A percentile compares a stretch with the other conserved stretches of the same genome.
Evolutionary conservation across 192 early-diverging fungal species (phyloP).

Genomic region (Entomortierella chlamydospora): DNA sequence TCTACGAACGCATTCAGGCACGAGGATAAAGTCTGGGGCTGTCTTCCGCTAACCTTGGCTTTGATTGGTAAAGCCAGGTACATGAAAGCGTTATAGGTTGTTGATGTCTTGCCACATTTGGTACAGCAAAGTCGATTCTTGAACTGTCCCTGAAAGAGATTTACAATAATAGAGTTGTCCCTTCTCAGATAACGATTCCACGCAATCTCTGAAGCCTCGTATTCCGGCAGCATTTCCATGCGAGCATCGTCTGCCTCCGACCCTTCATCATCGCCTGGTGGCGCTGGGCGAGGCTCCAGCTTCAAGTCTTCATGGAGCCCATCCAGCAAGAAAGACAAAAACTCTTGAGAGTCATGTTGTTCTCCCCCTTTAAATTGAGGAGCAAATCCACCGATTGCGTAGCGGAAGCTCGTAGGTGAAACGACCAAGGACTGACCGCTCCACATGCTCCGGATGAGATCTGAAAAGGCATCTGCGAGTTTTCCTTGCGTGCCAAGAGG

Average conservation of each 20-base stretch:
- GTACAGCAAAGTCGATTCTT: conserved; percentile 75
- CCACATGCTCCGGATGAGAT: conserved; percentile 88
- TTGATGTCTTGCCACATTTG: conserved; percentile 80
- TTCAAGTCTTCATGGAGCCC: conserved; percentile 94
- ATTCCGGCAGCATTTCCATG: conserved; percentile 77
- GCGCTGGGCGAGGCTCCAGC: conserved; percentile 58
- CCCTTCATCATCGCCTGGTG: conserved; percentile 46
- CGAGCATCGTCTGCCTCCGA: conserved; percentile 63
- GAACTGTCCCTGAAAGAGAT: conserved; percentile 90
- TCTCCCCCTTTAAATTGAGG: conserved; percentile 89
- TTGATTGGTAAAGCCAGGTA: conserved; percentile 93
- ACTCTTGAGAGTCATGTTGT: conserved; percentile 98
- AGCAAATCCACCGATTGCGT: conserved; percentile 78
- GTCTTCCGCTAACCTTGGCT: conserved; percentile 51
- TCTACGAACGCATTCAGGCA: conserved; percentile 90
- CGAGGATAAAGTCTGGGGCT: conserved; percentile 76
- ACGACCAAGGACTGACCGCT: conserved; percentile 78
- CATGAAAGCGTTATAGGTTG: conserved; percentile 93
- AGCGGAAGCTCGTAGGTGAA: conserved; percentile 83
- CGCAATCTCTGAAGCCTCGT: conserved; percentile 66
- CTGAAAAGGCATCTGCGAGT: conserved; percentile 80
- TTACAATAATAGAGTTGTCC: conserved; percentile 89
- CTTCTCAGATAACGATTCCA: conserved; percentile 80
- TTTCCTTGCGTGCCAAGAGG: conserved; percentile 78
- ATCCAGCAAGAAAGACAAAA: conserved; percentile 91